Percentiles rank a stretch among this genome's conserved stretches.
phyloP scores from a whole-genome alignment of 371 early-diverging fungal species.

The Parasitella parasitica region DNA sequence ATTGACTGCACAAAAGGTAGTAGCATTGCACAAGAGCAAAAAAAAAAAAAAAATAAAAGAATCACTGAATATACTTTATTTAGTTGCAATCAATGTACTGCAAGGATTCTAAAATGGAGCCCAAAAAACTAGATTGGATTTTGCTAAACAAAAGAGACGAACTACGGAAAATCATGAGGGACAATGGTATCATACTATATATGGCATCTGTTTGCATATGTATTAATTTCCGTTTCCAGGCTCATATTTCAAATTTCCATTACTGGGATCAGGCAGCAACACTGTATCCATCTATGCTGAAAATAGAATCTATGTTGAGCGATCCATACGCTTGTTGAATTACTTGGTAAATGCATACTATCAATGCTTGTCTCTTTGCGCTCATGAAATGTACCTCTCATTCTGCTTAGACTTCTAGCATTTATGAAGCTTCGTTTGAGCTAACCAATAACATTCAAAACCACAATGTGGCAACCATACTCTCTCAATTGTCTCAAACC shows the following conservation, averaged over 20 bases:
- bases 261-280: conserved; percentile 56
- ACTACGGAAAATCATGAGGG: conserved; percentile 70
- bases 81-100: conserved; percentile 52
- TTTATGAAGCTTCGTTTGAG: conserved; percentile 60
- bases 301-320: conserved; percentile 69
- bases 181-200: conserved; percentile 56
- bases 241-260: conserved; percentile 62
- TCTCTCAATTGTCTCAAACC: conserved; percentile 50
- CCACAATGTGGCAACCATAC: conserved; percentile 36
- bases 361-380: too few relatives aligned
- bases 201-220: background rate
- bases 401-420: conserved; percentile 49
- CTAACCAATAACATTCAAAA: conserved; percentile 39
- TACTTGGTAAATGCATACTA: conserved; percentile 70
- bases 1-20: conserved; percentile 46
- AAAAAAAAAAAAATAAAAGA: too few relatives aligned
- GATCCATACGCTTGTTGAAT: conserved; percentile 71
- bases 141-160: conserved; percentile 59
- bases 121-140: conserved; percentile 81
- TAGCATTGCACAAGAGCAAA: background rate
- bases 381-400: too few relatives aligned
- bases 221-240: conserved; percentile 34
- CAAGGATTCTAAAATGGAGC: conserved; percentile 38
- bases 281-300: conserved; percentile 65
- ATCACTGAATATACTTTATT: too few relatives aligned